Evolutionary conservation across 306 rosid species (phyloP).

Genomic region (Castanospermum australe): DNA sequence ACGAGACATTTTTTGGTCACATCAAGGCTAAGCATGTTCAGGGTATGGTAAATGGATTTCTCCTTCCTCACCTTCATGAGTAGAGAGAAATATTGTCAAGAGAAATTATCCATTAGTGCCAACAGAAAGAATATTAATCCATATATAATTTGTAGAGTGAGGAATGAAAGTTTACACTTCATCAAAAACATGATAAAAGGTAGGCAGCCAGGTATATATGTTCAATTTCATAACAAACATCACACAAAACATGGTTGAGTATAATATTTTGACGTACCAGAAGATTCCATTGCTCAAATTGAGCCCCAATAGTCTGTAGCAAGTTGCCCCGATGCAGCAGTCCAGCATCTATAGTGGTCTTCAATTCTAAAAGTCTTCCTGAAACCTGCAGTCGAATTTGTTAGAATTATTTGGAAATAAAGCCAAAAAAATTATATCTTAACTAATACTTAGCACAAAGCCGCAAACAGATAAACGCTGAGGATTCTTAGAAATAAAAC

Average conservation of each 20-base stretch:
- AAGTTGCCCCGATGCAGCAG: constrained; percentile 50
- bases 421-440: not conserved
- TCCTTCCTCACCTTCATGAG: constrained; percentile 62
- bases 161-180: not conserved
- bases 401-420: not conserved
- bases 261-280: not conserved
- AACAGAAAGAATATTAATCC: not conserved
- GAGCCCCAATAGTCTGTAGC: constrained; percentile 51
- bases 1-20: constrained; percentile 75
- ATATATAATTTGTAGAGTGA: not conserved
- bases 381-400: constrained; percentile 43
- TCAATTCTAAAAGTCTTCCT: constrained; percentile 58
- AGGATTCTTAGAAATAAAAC: not conserved
- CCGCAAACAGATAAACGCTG: not conserved
- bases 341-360: constrained; percentile 61
- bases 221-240: not conserved
- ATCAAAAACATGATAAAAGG: not conserved
- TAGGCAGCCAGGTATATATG: not conserved
- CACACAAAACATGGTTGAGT: not conserved
- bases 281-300: constrained; percentile 26
- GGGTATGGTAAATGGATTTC: constrained; percentile 64
- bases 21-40: constrained; percentile 76
- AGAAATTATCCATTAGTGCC: not conserved
- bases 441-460: not conserved
- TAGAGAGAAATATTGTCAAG: constrained; percentile 17